Conservation (phyloP, 2,329 filamentous ascomycete genomes). For the Xylariaceae sp. region DNA sequence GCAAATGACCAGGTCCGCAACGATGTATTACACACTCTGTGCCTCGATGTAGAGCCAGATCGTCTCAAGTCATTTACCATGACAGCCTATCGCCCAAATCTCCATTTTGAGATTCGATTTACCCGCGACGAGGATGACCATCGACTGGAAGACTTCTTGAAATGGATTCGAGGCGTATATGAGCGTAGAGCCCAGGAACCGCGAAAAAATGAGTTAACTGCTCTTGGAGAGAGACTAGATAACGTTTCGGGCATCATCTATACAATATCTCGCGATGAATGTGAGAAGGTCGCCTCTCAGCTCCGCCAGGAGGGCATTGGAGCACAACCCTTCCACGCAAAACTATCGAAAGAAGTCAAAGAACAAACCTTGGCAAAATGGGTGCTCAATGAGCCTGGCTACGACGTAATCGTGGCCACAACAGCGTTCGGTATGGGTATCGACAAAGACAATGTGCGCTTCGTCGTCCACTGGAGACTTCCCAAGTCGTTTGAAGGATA, state of each 20-base stretch:
- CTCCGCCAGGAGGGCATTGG: conserved; percentile 74
- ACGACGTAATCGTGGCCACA: conserved; percentile 92
- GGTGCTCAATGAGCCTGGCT: conserved; percentile 76
- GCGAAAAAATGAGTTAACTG: conserved; percentile 64
- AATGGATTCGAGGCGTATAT: conserved; percentile 79
- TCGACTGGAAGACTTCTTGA: conserved; percentile 75
- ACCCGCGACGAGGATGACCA: conserved; percentile 77
- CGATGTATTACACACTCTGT: conserved; percentile 82
- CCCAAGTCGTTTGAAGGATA: conserved; percentile 95
- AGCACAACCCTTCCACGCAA: conserved; percentile 75
- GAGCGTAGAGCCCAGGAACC: conserved; percentile 67
- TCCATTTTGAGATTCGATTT: conserved; percentile 90
- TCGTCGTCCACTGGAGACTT: conserved; percentile 93
- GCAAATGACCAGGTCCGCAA: conserved; percentile 80
- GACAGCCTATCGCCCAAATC: conserved; percentile 81
- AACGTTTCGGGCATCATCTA: conserved; percentile 82
- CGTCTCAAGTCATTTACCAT: conserved; percentile 79
- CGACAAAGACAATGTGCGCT: conserved; percentile 92
- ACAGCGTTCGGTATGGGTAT: conserved; percentile 99
- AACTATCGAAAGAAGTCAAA: conserved; percentile 71
- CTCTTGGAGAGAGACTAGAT: conserved; percentile 60
- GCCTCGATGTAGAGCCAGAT: conserved; percentile 64
- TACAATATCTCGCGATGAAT: conserved; percentile 76
- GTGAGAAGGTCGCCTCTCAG: conserved; percentile 71
- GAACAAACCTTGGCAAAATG: conserved; percentile 74